Evolutionary conservation across 257 asterid species (phyloP).

Genomic region (Jasminum sambac): DNA sequence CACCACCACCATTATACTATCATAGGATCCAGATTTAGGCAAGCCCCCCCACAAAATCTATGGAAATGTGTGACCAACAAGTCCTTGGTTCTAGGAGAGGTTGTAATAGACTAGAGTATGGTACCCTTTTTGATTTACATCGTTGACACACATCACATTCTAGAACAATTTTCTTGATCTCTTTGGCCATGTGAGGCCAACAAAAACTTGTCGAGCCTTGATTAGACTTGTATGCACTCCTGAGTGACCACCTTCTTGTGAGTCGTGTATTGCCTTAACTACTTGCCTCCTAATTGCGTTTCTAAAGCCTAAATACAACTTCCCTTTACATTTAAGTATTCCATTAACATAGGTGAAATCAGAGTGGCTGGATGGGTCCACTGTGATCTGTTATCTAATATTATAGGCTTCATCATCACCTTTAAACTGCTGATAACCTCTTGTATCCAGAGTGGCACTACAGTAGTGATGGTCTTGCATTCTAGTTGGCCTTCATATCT

Average conservation of each 20-base stretch:
- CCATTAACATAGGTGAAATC: neutral
- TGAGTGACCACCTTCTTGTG: neutral
- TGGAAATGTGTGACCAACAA: neutral
- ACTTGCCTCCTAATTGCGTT: neutral
- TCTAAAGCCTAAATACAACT: neutral
- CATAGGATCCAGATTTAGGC: neutral
- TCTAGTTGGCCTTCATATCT: no score
- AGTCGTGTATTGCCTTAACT: neutral
- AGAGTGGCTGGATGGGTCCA: no score
- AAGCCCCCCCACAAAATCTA: no score
- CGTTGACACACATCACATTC: neutral
- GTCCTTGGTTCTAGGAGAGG: neutral
- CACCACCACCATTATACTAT: neutral
- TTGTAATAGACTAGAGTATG: neutral
- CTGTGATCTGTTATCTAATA: no score
- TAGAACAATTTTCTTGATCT: neutral
- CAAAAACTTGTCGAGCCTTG: neutral
- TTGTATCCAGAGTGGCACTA: neutral
- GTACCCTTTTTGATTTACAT: neutral
- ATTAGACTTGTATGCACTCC: neutral
- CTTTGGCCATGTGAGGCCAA: neutral
- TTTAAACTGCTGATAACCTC: neutral
- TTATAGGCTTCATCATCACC: neutral
- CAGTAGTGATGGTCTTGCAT: neutral
- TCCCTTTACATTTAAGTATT: neutral